Conservation (phyloP, 2,329 filamentous ascomycete genomes). For the Pseudocercospora cruenta region DNA sequence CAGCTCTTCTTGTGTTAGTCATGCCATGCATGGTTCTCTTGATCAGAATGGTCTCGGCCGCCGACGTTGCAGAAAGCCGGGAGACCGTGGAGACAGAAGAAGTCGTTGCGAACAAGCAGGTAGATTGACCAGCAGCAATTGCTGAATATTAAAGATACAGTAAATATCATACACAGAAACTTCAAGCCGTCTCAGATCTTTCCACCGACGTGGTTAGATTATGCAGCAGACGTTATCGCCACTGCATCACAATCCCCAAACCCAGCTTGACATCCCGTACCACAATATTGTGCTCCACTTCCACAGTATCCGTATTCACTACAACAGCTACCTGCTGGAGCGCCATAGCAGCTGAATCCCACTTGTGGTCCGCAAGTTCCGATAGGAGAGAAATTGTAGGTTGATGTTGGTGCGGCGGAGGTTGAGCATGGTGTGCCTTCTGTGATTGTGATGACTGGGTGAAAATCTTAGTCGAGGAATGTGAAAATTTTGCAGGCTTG, state of each 20-base stretch:
- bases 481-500: too few relatives aligned
- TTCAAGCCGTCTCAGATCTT: too few relatives aligned
- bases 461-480: neutral
- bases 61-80: neutral
- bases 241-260: constrained; percentile 10
- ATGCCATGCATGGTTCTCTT: constrained; percentile 27
- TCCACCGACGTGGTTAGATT: too few relatives aligned
- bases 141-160: neutral
- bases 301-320: constrained; percentile 18
- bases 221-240: neutral
- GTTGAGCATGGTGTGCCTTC: neutral
- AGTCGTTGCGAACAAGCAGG: neutral
- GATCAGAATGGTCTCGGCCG: constrained; percentile 24
- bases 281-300: constrained; percentile 4
- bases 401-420: neutral
- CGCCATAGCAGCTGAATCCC: constrained; percentile 14
- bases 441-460: neutral
- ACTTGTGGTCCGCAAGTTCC: constrained; percentile 14
- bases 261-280: constrained; percentile 13
- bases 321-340: constrained; percentile 15
- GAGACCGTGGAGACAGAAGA: neutral
- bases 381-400: constrained; percentile 1
- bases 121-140: neutral
- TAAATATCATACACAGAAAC: neutral
- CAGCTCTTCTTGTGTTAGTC: constrained; percentile 22